Evolutionary conservation across 2,329 filamentous ascomycete genomes (phyloP).

Genomic region (Diplocarpon mali): DNA sequence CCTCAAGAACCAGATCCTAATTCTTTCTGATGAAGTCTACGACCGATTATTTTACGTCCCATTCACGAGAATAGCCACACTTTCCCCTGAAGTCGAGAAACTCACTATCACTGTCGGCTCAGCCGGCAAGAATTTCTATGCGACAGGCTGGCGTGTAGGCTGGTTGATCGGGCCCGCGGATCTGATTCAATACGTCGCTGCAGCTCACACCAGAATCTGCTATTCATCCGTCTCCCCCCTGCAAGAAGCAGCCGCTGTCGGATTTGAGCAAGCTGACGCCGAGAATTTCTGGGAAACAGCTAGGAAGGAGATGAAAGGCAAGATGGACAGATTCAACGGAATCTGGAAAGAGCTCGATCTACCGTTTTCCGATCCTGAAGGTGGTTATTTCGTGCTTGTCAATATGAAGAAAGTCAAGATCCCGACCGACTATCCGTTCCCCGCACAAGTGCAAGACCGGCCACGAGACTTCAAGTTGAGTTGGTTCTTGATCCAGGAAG

Average conservation of each 20-base stretch:
- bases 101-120: slow-evolving; percentile 90
- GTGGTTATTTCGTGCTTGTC: slow-evolving; percentile 93
- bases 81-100: slow-evolving; percentile 80
- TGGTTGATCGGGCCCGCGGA: slow-evolving; percentile 87
- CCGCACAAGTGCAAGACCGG: slow-evolving; percentile 72
- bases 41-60: slow-evolving; percentile 91
- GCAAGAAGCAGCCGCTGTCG: slow-evolving; percentile 88
- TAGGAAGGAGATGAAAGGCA: slow-evolving; percentile 77
- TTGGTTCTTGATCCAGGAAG: slow-evolving; percentile 95
- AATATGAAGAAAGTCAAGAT: slow-evolving; percentile 84
- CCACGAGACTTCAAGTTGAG: slow-evolving; percentile 88
- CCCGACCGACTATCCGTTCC: slow-evolving; percentile 78
- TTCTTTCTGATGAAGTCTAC: slow-evolving; percentile 87
- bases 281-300: slow-evolving; percentile 81
- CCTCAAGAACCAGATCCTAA: slow-evolving; percentile 87
- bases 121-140: slow-evolving; percentile 96
- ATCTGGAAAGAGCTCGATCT: slow-evolving; percentile 66
- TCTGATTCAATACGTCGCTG: slow-evolving; percentile 81
- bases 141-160: slow-evolving; percentile 90
- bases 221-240: slow-evolving; percentile 88
- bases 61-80: slow-evolving; percentile 82
- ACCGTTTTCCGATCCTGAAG: slow-evolving; percentile 64
- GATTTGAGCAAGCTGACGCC: slow-evolving; percentile 80
- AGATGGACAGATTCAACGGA: slow-evolving; percentile 78
- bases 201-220: slow-evolving; percentile 92